Percentiles rank a stretch among this genome's conserved stretches.
These are phyloP conservation scores for Lepidium africanum DNA, from an alignment of 345 rosid species.

Conservation along the genomic window DNA sequence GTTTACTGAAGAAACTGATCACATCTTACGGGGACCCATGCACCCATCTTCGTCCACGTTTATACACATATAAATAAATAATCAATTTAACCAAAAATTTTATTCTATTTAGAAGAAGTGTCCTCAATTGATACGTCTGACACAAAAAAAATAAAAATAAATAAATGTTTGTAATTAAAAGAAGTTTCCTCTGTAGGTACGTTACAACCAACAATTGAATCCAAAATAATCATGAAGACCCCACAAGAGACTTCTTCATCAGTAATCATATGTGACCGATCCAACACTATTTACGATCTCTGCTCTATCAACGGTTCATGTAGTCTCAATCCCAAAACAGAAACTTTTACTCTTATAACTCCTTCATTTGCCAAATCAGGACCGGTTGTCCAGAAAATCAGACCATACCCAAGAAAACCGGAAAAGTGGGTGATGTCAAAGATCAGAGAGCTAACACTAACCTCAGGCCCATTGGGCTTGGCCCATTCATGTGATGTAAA, in stretches of 20 bases:
- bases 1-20: no score
- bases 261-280: slow-evolving; percentile 41
- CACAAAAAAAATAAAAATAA: no score
- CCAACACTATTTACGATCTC: slow-evolving; percentile 37
- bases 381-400: slow-evolving; percentile 22
- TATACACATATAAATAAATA: no score
- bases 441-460: slow-evolving; percentile 41
- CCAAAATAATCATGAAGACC: not conserved
- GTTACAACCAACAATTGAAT: slow-evolving; percentile 2
- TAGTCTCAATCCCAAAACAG: slow-evolving; percentile 25
- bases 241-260: slow-evolving; percentile 2
- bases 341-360: slow-evolving; percentile 29
- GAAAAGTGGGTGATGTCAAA: slow-evolving; percentile 26
- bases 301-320: slow-evolving; percentile 47
- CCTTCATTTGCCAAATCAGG: slow-evolving; percentile 4
- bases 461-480: slow-evolving; percentile 19
- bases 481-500: slow-evolving; percentile 27
- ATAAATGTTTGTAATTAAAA: no score
- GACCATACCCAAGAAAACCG: slow-evolving; percentile 54
- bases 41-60: no score
- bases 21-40: no score
- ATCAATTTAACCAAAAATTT: no score
- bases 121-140: no score
- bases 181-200: slow-evolving; percentile 1
- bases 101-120: no score